Evolutionary conservation across 495 filamentous ascomycete genomes (phyloP).

Genomic region (Cairneyella variabilis): DNA sequence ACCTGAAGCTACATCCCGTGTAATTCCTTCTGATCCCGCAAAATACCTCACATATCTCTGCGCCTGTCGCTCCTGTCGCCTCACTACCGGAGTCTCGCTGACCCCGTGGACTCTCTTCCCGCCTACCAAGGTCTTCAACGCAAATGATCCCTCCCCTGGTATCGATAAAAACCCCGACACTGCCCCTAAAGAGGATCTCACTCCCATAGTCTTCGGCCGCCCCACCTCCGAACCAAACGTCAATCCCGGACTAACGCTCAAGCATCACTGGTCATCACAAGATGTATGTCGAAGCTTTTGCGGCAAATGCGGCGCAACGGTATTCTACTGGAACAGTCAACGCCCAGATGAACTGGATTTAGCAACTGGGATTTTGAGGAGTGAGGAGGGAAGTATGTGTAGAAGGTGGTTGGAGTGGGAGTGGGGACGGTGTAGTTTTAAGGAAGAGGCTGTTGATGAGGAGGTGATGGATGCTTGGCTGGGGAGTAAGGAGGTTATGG

Average conservation of each 20-base stretch:
- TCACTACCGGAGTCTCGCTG: slow-evolving; percentile 1
- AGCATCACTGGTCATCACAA: slow-evolving; percentile 5
- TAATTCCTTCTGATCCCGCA: neutral
- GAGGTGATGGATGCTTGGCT: neutral
- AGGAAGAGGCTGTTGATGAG: neutral
- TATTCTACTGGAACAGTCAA: slow-evolving; percentile 1
- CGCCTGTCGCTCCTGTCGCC: slow-evolving; percentile 10
- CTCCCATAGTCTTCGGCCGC: neutral
- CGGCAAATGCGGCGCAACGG: slow-evolving; percentile 1
- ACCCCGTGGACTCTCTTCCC: neutral
- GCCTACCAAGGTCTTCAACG: neutral
- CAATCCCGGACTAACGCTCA: neutral
- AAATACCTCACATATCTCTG: slow-evolving; percentile 8
- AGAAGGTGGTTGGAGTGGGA: slow-evolving; percentile 10
- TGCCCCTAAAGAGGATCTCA: neutral
- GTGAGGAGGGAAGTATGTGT: slow-evolving; percentile 9
- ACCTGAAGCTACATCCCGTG: neutral
- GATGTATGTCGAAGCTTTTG: slow-evolving; percentile 5
- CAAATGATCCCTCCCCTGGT: neutral
- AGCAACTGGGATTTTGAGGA: slow-evolving; percentile 3
- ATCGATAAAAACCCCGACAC: neutral
- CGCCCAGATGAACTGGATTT: slow-evolving; percentile 5
- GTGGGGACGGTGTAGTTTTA: slow-evolving; percentile 6
- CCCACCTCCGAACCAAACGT: neutral
- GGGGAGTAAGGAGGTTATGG: neutral